Evolutionary conservation across 768 basidiomycete species (phyloP).

Genomic region (Exidia glandulosa): DNA sequence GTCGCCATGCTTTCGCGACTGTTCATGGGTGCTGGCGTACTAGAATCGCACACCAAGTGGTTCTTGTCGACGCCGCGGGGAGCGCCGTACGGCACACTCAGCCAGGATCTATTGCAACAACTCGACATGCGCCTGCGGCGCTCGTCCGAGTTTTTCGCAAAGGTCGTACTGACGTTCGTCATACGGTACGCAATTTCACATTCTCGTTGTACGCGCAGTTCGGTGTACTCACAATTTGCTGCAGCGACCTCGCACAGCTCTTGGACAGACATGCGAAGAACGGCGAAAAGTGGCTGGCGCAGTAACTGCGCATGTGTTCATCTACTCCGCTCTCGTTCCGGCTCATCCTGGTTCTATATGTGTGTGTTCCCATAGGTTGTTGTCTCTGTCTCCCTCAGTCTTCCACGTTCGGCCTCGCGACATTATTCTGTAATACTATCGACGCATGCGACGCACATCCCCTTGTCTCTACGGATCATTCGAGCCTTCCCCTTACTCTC

Average conservation of each 20-base stretch:
- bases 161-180: slow-evolving; percentile 80
- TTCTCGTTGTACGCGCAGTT: background rate
- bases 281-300: slow-evolving; percentile 85
- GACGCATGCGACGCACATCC: background rate
- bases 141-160: slow-evolving; percentile 85
- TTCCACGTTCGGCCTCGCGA: background rate
- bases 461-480: background rate
- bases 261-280: slow-evolving; percentile 91
- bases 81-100: slow-evolving; percentile 63
- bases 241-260: slow-evolving; percentile 59
- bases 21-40: slow-evolving; percentile 63
- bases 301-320: slow-evolving; percentile 28
- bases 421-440: background rate
- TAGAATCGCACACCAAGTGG: slow-evolving; percentile 80
- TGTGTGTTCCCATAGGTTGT: background rate
- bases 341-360: background rate
- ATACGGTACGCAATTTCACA: slow-evolving; percentile 36
- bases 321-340: background rate
- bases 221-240: background rate
- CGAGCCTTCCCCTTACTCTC: background rate
- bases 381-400: background rate
- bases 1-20: slow-evolving; percentile 65
- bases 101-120: slow-evolving; percentile 46
- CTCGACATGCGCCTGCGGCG: slow-evolving; percentile 69
- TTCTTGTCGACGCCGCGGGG: slow-evolving; percentile 52